Evolutionary conservation across 345 rosid genomes (phyloP).

Genomic region (Euclidium syriacum): DNA sequence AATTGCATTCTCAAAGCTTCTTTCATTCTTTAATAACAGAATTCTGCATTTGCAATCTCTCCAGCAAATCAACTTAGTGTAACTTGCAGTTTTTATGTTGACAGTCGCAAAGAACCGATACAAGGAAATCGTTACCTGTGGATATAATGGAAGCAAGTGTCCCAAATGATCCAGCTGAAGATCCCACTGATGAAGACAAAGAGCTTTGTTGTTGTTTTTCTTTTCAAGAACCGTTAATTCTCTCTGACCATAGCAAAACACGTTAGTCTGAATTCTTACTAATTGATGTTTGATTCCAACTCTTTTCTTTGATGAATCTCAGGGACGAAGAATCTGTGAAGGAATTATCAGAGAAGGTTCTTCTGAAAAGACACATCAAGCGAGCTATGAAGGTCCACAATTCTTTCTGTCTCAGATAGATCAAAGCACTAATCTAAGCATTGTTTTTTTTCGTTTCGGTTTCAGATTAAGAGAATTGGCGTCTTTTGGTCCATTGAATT

Average conservation of each 20-base stretch:
- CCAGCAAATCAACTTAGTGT: neutral
- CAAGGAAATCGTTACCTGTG: conserved; percentile 47
- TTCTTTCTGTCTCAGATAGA: too few relatives aligned
- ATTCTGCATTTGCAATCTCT: neutral
- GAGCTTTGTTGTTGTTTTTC: conserved; percentile 44
- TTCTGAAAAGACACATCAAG: conserved; percentile 59
- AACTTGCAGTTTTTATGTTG: conserved; percentile 22
- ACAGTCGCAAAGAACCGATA: conserved; percentile 55
- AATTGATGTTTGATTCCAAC: conserved; percentile 10
- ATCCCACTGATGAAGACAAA: conserved; percentile 36
- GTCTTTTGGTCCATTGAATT: too few relatives aligned
- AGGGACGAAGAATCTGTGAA: conserved; percentile 60
- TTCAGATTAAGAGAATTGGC: too few relatives aligned
- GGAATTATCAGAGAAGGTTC: conserved; percentile 52
- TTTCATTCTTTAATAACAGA: neutral
- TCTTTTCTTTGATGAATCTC: conserved; percentile 13
- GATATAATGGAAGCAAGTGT: conserved; percentile 32
- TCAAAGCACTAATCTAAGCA: too few relatives aligned
- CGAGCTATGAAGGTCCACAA: conserved; percentile 76
- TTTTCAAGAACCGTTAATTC: conserved; percentile 1
- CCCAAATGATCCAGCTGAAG: conserved; percentile 39
- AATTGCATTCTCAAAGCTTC: neutral
- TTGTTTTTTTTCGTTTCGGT: too few relatives aligned
- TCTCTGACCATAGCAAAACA: neutral
- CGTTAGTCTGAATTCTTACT: neutral